These are phyloP conservation scores for Mucor sp. DNA, from an alignment of 371 early-diverging fungal genomes.

Conservation along the genomic window DNA sequence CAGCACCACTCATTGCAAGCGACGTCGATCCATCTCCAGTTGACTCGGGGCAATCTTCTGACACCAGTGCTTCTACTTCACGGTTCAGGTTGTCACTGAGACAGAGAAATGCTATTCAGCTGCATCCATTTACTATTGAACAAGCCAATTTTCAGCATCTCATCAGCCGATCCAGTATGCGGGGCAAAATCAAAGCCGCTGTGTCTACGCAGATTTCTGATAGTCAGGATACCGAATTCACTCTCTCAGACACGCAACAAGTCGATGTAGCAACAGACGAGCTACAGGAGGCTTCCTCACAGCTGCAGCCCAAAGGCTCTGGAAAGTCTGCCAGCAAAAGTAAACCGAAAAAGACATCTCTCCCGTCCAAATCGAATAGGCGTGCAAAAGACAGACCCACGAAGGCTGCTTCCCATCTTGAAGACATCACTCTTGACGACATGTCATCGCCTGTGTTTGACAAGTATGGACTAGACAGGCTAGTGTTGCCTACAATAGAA, in stretches of 20 bases:
- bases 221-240: background rate
- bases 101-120: conserved; percentile 13
- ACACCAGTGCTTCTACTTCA: background rate
- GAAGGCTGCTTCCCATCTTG: background rate
- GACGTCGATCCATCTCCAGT: background rate
- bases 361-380: background rate
- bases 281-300: background rate
- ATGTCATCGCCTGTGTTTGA: background rate
- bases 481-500: background rate
- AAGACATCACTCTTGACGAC: background rate
- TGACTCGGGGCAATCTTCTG: background rate
- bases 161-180: background rate
- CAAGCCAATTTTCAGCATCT: background rate
- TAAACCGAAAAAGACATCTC: background rate
- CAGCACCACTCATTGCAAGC: background rate
- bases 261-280: background rate
- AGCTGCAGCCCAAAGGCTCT: background rate
- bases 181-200: background rate
- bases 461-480: background rate
- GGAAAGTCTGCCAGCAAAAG: background rate
- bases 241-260: background rate
- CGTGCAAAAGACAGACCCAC: background rate
- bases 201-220: background rate
- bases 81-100: background rate
- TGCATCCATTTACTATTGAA: conserved; percentile 11